phyloP scores from a whole-genome alignment of 2,329 filamentous ascomycete genomes.

The Aschersonia sp. region DNA sequence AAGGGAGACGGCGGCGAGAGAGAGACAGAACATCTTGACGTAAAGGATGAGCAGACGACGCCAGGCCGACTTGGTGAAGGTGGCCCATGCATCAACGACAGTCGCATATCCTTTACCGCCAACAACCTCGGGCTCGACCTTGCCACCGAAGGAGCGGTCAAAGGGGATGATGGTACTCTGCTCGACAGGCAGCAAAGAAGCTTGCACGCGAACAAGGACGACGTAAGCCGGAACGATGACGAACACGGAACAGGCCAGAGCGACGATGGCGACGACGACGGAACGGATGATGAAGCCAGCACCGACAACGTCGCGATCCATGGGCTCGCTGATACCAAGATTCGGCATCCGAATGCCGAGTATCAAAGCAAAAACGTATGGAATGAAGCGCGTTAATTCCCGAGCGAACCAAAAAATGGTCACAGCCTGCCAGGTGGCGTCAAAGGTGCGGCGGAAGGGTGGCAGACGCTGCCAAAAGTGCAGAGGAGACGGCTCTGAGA shows the following conservation, averaged over 20 bases:
- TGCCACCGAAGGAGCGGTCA: slow-evolving; percentile 72
- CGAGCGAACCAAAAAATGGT: slow-evolving; percentile 45
- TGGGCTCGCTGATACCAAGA: slow-evolving; percentile 20
- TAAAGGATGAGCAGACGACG: slow-evolving; percentile 62
- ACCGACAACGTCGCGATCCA: slow-evolving; percentile 14
- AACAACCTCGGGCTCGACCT: slow-evolving; percentile 60
- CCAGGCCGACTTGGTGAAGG: slow-evolving; percentile 60
- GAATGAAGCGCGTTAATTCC: slow-evolving; percentile 32
- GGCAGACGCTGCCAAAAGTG: slow-evolving; percentile 59
- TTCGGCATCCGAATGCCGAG: slow-evolving; percentile 28
- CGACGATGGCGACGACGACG: slow-evolving; percentile 27
- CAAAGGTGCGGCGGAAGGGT: slow-evolving; percentile 46
- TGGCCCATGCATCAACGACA: slow-evolving; percentile 64
- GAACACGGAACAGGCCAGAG: slow-evolving; percentile 39
- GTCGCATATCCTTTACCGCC: slow-evolving; percentile 58
- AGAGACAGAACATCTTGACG: slow-evolving; percentile 52
- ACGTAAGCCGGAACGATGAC: slow-evolving; percentile 64
- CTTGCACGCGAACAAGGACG: slow-evolving; percentile 69
- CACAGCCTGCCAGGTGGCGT: slow-evolving; percentile 55
- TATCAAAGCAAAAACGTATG: slow-evolving; percentile 24
- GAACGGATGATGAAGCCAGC: slow-evolving; percentile 22
- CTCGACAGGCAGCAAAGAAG: slow-evolving; percentile 69
- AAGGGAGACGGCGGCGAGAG: slow-evolving; percentile 29
- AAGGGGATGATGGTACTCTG: slow-evolving; percentile 80
- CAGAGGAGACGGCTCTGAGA: slow-evolving; percentile 51